Base-by-base conservation (phyloP, 2,329 filamentous ascomycete genomes). In the Neonectria coccinea region DNA sequence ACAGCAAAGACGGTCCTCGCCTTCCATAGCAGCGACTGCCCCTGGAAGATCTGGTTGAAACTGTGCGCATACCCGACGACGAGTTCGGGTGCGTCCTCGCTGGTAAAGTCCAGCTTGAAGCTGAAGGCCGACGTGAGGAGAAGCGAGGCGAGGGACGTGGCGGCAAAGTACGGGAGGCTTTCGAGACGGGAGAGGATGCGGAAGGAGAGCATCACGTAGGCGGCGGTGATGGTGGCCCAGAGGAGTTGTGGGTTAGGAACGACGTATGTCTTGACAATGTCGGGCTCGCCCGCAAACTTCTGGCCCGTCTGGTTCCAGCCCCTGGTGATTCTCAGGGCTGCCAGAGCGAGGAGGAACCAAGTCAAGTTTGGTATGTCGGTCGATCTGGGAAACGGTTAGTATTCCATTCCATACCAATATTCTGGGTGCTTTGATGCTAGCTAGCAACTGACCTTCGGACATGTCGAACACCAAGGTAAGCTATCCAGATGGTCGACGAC, bases 221-320 rank as follows among this genome's bases (percentile, higher is more conserved):
- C 89, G 12, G 85, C 77, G 42, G 89, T 82, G 22, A 97, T 85
- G 10, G 97, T 79, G 2, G 78, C 70, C 96, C 96, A 99, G 4
- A 99, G 86, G 0, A 92, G 74, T 29, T 83, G 77, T 2, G 89
- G 89, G 61, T 92, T 86, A 0, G 85, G 81, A 16, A 85, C 81
- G 58, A 97, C 82, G 74, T 93, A 91, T 5, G 79, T 82, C 64
- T 91, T 92, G 67, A 92, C 92, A 50, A 98, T 92, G 74, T 98
- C 96, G 27, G 93, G 89, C 42, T 91, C 91, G n/a, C 94, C 94
- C 1, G 96, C 91, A 72, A 93, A 94, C 78, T 99, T 99, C 76
- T 98, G 95, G 5, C 96, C 96, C 0, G 96, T 98, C 78, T 98
- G 96, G 75, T 98, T 98, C 95, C 95, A 99, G 60, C 91, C 87